A percentile compares a stretch with the other conserved stretches of the same genome.
Evolutionary conservation across 495 filamentous ascomycete genomes (phyloP).

Genomic region (Durotheca rogersii): DNA sequence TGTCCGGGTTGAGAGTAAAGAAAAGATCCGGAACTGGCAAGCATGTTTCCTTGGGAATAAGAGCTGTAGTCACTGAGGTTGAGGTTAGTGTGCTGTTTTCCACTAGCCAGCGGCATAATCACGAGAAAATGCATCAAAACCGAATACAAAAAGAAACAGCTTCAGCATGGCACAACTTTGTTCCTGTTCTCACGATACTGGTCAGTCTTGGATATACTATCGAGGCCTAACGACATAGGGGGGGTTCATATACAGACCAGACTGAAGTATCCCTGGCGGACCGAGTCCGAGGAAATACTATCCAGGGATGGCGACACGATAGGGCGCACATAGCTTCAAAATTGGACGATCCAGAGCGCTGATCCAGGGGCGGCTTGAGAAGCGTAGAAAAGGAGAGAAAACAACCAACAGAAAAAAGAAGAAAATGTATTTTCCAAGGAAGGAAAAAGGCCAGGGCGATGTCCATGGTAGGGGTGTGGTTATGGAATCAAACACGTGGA

Average conservation of each 20-base stretch:
- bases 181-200: slow-evolving; percentile 37
- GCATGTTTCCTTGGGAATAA: slow-evolving; percentile 47
- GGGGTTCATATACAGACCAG: slow-evolving; percentile 41
- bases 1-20: slow-evolving; percentile 56
- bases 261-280: slow-evolving; percentile 28
- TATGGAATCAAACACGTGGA: slow-evolving; percentile 21
- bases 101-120: slow-evolving; percentile 38
- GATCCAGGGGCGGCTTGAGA: slow-evolving; percentile 5
- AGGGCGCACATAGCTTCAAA: slow-evolving; percentile 10
- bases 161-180: slow-evolving; percentile 52
- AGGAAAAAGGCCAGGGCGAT: slow-evolving; percentile 21
- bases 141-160: slow-evolving; percentile 39
- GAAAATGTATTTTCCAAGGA: neutral
- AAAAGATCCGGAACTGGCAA: slow-evolving; percentile 53
- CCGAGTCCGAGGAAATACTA: slow-evolving; percentile 12
- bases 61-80: slow-evolving; percentile 53
- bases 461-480: slow-evolving; percentile 17
- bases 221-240: slow-evolving; percentile 2
- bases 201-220: slow-evolving; percentile 37
- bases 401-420: slow-evolving; percentile 5
- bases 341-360: slow-evolving; percentile 16
- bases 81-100: slow-evolving; percentile 52
- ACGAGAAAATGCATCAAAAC: slow-evolving; percentile 33
- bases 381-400: neutral
- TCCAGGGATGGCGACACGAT: slow-evolving; percentile 12